Evolutionary conservation across 768 basidiomycete species (phyloP), one percentile per base, ranked within the genome.

Genomic region (Russula olivacea): DNA sequence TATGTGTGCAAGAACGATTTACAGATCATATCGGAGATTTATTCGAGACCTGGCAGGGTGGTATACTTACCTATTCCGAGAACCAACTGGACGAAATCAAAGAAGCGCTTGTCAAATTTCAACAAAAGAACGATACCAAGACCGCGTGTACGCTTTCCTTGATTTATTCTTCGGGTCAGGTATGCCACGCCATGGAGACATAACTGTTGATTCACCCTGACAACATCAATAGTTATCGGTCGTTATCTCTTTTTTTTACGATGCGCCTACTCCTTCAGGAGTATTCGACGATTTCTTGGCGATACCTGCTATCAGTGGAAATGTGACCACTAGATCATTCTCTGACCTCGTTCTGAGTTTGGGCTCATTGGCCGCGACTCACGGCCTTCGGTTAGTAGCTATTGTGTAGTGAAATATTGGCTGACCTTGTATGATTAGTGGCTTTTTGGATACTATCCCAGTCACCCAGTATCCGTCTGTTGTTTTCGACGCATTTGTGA

Each of bases 221-320:
- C 12, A 5, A 7, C n/a, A n/a, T 40, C 2, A n/a, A 28, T 40
- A 52, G 49, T 21, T 53, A 21, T 6, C 4, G 3, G 12, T n/a
- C 21, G 2, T 2, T 10, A 6, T 36, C 30, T 2, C 53, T 3
- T 15, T 63, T 5, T 69, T 66, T 55, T 70, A 70, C 47, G 66
- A 70, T 41, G 68, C 48, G 1, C 68, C 69, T 0, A 56, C 55
- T 8, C 61, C 66, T 23, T 59, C 28, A 1, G 64, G 66, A n/a
- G 40, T 65, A 7, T 69, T 70, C 25, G 68, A 67, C 2, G 68
- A 66, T 15, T 50, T 70, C 43, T 55, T 70, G 55, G 38, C 61
- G 1, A 65, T 28, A 58, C 64, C 64, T 3, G 2, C 50, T 28
- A 40, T 4, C 5, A 11, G 23, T 21, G 30, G 19, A 3, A 25